A percentile compares a stretch with the other conserved stretches of the same genome.
Conservation (phyloP, 768 basidiomycete species). For the Boletus barrowsii region DNA sequence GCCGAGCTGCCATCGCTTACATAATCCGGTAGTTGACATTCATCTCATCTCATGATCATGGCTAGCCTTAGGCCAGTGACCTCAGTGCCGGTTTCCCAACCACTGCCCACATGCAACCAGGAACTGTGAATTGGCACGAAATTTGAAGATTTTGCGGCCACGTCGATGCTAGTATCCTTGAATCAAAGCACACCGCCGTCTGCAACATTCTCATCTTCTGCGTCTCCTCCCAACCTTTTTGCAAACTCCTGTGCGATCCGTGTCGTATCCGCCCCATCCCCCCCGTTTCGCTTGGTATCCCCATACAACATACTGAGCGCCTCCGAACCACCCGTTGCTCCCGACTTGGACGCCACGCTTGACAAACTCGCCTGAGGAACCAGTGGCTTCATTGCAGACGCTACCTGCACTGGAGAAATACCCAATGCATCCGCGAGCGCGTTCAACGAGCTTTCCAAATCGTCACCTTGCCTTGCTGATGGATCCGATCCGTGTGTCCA, state of each 20-base stretch:
- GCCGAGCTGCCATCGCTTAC: no score
- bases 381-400: conserved; percentile 57
- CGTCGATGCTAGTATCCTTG: no score
- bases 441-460: conserved; percentile 55
- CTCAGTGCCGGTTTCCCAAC: no score
- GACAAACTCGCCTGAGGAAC: conserved; percentile 61
- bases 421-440: conserved; percentile 62
- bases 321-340: conserved; percentile 45
- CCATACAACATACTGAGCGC: conserved; percentile 35
- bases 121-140: no score
- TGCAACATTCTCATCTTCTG: background rate
- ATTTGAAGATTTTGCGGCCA: no score
- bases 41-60: no score
- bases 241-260: background rate
- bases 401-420: conserved; percentile 56
- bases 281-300: conserved; percentile 1
- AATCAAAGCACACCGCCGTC: background rate
- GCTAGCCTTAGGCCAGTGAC: no score
- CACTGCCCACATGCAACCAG: no score
- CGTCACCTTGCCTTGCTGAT: conserved; percentile 13
- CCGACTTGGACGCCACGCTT: conserved; percentile 41
- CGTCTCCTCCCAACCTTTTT: background rate
- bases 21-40: no score
- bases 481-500: conserved; percentile 5
- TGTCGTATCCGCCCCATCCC: no score